Conservation (phyloP, 805 yeast genomes). For the Yamadazyma scolyti region DNA sequence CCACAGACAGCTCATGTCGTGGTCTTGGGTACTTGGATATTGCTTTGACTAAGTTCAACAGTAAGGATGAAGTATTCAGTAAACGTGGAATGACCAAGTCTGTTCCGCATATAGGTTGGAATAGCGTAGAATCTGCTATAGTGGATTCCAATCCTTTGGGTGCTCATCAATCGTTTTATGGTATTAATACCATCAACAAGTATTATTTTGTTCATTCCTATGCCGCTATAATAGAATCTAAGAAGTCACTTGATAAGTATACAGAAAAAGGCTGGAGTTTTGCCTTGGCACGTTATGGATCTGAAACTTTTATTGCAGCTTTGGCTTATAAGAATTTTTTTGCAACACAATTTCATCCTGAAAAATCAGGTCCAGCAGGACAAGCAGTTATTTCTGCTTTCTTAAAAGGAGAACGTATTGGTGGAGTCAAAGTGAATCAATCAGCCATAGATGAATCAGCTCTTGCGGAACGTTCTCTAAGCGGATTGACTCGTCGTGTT, state of each 20-base stretch:
- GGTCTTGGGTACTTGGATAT: constrained; percentile 48
- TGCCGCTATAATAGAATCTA: constrained; percentile 57
- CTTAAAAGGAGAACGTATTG: constrained; percentile 41
- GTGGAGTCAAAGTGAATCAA: constrained; percentile 16
- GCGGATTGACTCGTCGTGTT: constrained; percentile 83
- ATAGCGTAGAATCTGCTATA: constrained; percentile 38
- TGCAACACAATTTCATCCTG: constrained; percentile 99
- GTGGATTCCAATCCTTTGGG: constrained; percentile 18
- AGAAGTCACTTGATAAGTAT: constrained; percentile 23
- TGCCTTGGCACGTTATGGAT: constrained; percentile 70
- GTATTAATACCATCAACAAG: constrained; percentile 61
- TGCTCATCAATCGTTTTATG: constrained; percentile 43
- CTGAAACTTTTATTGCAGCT: constrained; percentile 81
- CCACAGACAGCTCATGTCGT: constrained; percentile 53
- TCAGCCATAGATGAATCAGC: no score
- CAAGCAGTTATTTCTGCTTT: constrained; percentile 71
- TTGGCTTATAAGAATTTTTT: constrained; percentile 70
- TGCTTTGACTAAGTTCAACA: constrained; percentile 52
- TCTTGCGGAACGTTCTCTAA: constrained; percentile 27
- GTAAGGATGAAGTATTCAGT: constrained; percentile 29
- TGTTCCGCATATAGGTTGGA: constrained; percentile 99
- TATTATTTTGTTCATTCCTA: constrained; percentile 96
- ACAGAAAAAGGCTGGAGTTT: constrained; percentile 60
- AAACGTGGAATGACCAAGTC: constrained; percentile 50
- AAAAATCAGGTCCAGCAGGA: constrained; percentile 92